A percentile compares a stretch with the other conserved stretches of the same genome.
phyloP scores from a whole-genome alignment of 345 rosid species.

The Linum tenue region DNA sequence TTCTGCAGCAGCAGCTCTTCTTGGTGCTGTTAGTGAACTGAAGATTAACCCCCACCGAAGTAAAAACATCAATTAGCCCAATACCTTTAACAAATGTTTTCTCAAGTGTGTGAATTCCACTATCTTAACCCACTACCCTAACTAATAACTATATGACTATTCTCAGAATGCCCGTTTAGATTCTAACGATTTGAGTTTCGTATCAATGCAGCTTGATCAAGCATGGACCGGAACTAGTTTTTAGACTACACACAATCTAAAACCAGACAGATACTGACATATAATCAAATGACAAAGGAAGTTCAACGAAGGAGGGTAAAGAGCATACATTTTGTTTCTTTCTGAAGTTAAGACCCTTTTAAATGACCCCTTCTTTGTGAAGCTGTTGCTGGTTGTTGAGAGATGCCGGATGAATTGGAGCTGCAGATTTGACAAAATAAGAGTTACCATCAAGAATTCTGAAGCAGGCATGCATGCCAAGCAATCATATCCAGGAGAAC shows the following conservation, averaged over 20 bases:
- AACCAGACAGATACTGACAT: background rate
- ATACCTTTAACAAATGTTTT: background rate
- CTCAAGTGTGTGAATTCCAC: background rate
- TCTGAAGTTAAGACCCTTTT: slow-evolving; percentile 20
- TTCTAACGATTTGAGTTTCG: background rate
- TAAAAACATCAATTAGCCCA: background rate
- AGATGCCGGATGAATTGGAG: slow-evolving; percentile 66
- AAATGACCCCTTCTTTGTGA: slow-evolving; percentile 31
- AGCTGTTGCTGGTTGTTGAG: slow-evolving; percentile 26
- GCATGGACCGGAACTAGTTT: background rate
- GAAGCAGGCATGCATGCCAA: background rate
- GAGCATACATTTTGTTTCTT: slow-evolving; percentile 36
- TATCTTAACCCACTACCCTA: background rate
- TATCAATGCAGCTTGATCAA: background rate
- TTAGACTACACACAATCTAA: background rate
- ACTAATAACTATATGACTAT: background rate
- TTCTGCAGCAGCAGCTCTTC: slow-evolving; percentile 3
- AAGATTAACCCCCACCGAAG: slow-evolving; percentile 9
- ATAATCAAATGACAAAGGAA: slow-evolving; percentile 6
- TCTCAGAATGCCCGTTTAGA: background rate
- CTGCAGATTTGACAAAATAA: slow-evolving; percentile 24
- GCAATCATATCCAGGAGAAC: background rate
- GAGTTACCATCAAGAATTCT: background rate
- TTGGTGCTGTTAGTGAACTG: slow-evolving; percentile 23
- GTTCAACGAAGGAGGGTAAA: background rate